Conservation (phyloP, 2,329 filamentous ascomycete species). For the Polytolypa hystricis region DNA sequence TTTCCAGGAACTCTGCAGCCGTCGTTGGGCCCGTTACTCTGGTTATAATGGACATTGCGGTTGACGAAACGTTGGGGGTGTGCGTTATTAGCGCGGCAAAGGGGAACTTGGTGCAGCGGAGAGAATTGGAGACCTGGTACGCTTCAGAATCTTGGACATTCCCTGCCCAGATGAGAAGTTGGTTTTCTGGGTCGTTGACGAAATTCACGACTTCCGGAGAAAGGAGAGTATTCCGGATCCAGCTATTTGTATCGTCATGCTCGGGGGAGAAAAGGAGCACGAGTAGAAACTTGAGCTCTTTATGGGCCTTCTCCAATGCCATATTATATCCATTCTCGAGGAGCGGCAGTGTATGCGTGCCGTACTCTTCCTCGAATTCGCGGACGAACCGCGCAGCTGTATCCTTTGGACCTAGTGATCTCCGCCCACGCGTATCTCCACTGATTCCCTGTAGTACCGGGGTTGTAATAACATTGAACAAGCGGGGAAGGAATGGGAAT, state of each 20-base stretch:
- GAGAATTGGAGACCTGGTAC: constrained; percentile 79
- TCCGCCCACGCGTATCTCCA: constrained; percentile 56
- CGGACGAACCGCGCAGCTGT: constrained; percentile 79
- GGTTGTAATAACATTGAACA: constrained; percentile 36
- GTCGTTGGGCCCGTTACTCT: constrained; percentile 64
- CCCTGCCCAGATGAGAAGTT: constrained; percentile 83
- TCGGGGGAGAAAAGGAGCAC: constrained; percentile 82
- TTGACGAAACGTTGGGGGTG: constrained; percentile 71
- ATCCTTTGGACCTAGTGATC: constrained; percentile 72
- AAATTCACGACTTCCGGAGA: constrained; percentile 62
- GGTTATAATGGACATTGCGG: constrained; percentile 82
- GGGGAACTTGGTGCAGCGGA: constrained; percentile 85
- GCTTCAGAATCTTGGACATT: constrained; percentile 89
- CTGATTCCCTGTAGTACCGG: constrained; percentile 35
- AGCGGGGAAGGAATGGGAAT: constrained; percentile 66
- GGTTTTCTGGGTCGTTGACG: constrained; percentile 61
- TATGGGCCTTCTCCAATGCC: constrained; percentile 80
- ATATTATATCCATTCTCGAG: constrained; percentile 85
- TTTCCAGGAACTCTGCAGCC: constrained; percentile 59
- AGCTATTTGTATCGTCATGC: constrained; percentile 80
- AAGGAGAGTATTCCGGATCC: constrained; percentile 72
- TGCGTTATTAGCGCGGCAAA: constrained; percentile 80
- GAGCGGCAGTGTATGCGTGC: constrained; percentile 55
- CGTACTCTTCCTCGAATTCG: constrained; percentile 93
- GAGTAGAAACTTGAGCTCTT: constrained; percentile 82